These are phyloP conservation scores for Zygoascus biomembranicola DNA, from an alignment of 805 yeast species.

Conservation along the genomic window DNA sequence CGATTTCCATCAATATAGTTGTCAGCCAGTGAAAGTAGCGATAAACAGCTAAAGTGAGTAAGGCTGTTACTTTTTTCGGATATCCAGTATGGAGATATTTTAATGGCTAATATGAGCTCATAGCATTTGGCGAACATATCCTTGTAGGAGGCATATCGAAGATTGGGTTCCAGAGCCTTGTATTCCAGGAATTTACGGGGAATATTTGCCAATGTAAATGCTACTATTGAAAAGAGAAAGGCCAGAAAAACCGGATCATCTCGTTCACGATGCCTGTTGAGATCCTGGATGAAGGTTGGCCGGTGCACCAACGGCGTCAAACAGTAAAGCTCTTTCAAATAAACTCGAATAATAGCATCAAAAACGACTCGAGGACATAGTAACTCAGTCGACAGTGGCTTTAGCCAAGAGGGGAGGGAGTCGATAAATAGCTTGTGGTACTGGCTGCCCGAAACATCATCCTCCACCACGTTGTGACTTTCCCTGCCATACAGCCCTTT, in stretches of 20 bases:
- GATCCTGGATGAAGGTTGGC: neutral
- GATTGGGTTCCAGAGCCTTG: neutral
- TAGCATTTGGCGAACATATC: slow-evolving; percentile 7
- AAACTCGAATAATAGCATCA: slow-evolving; percentile 1
- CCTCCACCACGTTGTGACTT: neutral
- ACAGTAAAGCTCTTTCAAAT: slow-evolving; percentile 2
- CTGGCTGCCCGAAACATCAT: neutral
- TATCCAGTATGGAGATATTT: slow-evolving; percentile 4
- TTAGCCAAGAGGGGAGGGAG: neutral
- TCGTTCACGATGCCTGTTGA: neutral
- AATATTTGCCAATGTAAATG: neutral
- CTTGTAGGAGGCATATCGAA: neutral
- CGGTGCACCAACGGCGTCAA: slow-evolving; percentile 4
- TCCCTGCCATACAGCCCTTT: neutral
- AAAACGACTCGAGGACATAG: slow-evolving; percentile 2
- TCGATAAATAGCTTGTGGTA: neutral
- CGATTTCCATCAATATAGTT: slow-evolving; percentile 10
- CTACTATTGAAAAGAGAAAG: neutral
- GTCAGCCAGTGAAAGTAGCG: slow-evolving; percentile 7
- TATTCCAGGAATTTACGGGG: neutral
- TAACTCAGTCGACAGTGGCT: slow-evolving; percentile 1
- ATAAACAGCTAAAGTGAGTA: slow-evolving; percentile 4
- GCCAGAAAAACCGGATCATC: neutral
- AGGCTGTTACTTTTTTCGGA: slow-evolving; percentile 1
- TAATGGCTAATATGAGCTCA: neutral